These are phyloP conservation scores for Eruca vesicaria DNA, from an alignment of 441 rosid genomes.

Conservation along the genomic window DNA sequence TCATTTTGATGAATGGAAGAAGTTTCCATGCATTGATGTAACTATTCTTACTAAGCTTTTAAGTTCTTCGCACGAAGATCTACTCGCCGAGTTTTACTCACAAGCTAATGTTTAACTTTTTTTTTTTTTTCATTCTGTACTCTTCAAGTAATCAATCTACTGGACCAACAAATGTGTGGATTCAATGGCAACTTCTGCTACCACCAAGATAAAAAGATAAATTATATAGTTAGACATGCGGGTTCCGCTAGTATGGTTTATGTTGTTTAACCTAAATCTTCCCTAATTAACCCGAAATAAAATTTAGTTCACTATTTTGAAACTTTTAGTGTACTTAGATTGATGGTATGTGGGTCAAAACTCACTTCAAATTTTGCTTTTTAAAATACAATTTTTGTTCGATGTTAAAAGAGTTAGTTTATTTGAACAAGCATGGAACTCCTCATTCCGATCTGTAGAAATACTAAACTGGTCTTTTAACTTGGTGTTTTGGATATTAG, in stretches of 20 bases:
- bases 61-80: slow-evolving; percentile 1
- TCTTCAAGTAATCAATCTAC: background rate
- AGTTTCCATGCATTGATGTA: slow-evolving; percentile 52
- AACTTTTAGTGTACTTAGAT: background rate
- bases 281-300: background rate
- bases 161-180: background rate
- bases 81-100: background rate
- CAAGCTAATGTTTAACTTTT: background rate
- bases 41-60: slow-evolving; percentile 25
- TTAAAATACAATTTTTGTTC: too few species aligned
- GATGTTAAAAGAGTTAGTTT: too few species aligned
- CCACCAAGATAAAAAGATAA: background rate
- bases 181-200: background rate
- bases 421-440: too few species aligned
- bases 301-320: background rate
- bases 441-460: too few species aligned
- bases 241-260: background rate
- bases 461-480: too few species aligned
- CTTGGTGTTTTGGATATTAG: too few species aligned
- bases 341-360: too few species aligned
- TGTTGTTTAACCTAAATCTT: background rate
- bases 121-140: background rate
- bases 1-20: slow-evolving; percentile 55
- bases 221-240: background rate
- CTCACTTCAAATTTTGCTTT: too few species aligned